Evolutionary conservation across 345 rosid genomes (phyloP), one percentile per base, ranked within the genome.

Genomic region (Pistacia integerrima): DNA sequence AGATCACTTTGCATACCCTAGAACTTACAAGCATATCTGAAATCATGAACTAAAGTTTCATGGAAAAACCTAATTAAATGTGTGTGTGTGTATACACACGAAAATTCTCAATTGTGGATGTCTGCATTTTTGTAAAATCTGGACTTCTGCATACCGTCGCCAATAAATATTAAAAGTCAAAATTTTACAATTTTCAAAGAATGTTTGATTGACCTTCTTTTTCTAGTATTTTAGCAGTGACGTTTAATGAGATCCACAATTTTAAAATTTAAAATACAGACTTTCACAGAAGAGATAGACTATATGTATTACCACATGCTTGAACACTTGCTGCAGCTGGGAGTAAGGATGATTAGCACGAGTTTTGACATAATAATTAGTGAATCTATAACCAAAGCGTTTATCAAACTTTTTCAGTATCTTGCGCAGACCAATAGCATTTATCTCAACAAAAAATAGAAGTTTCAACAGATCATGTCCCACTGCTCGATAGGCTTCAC

Each of bases 331-430:
- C 77, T 92, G 99, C 82, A 97, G 90, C 88, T 94, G 97, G 20
- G 99, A 94, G 83, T 94, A 97, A 63, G 99, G 99, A 88, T 97
- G 99, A 85, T 94, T 89, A 59, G 98, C 97, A 41, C 99, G 97
- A 58, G 97, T 94, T 83, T 90, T 97, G 73, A 97, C 97, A 76
- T 94, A 94, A 80, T 90, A 91, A 85, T 97, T 86, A 1, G 96
- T 89, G 86, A 97, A 97, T 86, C 93, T 87, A 85, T 89, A 97
- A 70, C 92, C 97, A 85, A 97, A 91, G 58, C 98, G 91, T 84
- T 97, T 97, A 82, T 97, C 98, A 56, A 97, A 92, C 85, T 97
- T 97, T 87, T 97, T 97, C 65, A 96, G 86, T 76, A 96, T 96
- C 89, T 96, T 96, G 35, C 97, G 95, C 66, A 96, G 88, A 77